Evolutionary conservation across 73 alveolate species (phyloP), one percentile per base, ranked within the genome.

Genomic region (Paraurostyla sp.): DNA sequence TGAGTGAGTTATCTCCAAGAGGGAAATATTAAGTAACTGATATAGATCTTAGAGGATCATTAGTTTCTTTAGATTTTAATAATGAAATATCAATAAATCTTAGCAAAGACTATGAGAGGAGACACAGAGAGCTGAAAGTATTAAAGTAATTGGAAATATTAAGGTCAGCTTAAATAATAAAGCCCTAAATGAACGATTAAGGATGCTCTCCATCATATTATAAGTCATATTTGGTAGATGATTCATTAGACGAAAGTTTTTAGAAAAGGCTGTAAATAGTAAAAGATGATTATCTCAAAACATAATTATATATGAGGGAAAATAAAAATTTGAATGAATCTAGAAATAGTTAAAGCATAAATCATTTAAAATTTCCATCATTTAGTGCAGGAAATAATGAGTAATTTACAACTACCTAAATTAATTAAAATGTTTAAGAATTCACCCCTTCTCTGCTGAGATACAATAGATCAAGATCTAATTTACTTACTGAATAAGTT

Each of bases 1-100:
- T 38, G n/a, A 65, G 82, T 35, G 82, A 65, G 23, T 18, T 65
- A 38, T 65, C 82, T 9, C 82, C 82, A 33, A 56, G 60, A 22
- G 16, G 41, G 35, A 65, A 65, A 65, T 40, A 35, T 38, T 11
- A 38, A 1, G 58, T 65, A 22, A 65, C 82, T 65, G 82, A 65
- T 65, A 58, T 38, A 2, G 82, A 65, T 22, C 25, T 65, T 4
- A 65, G 58, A 65, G 82, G 82, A 2, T 65, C 82, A 15, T 56
- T 65, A 32, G 41, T 65, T 1, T 65, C 82, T 22, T 13, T 65
- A 1, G 82, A 65, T 23, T 38, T 38, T 38, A 38, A 11, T 22
- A 65, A 65, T 38, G 41, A 65, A 38, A 65, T 65, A 35, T 35
- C 59, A 22, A 35, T 65, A 2, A 6, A 35, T 38, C 13, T 65